A percentile compares a stretch with the other conserved stretches of the same genome.
Conservation (phyloP, 371 early-diverging fungal species). For the Blyttiomyces sp. region DNA sequence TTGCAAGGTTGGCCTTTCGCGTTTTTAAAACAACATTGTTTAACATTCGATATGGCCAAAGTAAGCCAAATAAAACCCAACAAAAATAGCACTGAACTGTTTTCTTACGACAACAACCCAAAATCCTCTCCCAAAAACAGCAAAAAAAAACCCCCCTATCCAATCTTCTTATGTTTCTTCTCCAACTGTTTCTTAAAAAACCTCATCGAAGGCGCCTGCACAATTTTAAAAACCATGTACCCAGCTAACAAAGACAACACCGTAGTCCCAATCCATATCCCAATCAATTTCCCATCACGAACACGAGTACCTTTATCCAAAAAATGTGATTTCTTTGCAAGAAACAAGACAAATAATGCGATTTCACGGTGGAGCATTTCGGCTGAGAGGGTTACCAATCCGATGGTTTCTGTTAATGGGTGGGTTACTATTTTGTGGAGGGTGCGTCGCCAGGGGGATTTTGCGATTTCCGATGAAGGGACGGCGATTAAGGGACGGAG, state of each 20-base stretch:
- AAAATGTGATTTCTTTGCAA: not conserved
- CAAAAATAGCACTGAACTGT: no score
- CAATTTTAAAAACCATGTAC: conserved; percentile 1
- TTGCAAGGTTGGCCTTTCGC: no score
- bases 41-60: no score
- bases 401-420: conserved; percentile 13
- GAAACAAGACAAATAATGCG: not conserved
- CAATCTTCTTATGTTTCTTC: no score
- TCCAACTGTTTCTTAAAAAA: conserved; percentile 9
- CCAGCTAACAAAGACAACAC: conserved; percentile 1
- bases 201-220: conserved; percentile 14
- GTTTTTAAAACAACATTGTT: no score
- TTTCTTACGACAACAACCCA: no score
- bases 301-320: not conserved
- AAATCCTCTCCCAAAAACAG: no score
- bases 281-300: conserved; percentile 10
- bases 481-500: conserved; percentile 20
- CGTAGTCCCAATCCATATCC: conserved; percentile 10
- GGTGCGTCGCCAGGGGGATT: conserved; percentile 13
- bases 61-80: no score
- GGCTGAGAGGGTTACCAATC: conserved; percentile 10
- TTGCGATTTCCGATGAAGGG: not conserved
- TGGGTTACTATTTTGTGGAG: conserved; percentile 15
- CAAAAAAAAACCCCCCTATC: no score
- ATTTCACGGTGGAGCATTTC: conserved; percentile 20